Evolutionary conservation across 495 filamentous ascomycete genomes (phyloP).

Genomic region (Xylaria telfairii): DNA sequence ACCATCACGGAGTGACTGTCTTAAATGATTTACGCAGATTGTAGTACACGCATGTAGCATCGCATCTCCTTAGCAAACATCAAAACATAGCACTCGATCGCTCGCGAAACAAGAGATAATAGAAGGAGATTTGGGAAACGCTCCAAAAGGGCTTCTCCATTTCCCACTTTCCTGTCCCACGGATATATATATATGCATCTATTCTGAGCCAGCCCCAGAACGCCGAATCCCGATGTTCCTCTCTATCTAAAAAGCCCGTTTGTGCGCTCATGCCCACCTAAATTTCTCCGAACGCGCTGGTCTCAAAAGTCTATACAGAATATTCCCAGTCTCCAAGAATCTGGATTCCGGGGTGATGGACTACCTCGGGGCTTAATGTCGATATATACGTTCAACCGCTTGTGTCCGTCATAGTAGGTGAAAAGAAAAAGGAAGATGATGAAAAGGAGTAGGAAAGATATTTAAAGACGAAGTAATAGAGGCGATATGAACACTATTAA

Average conservation of each 20-base stretch:
- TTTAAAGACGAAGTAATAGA: not conserved
- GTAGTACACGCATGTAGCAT: not conserved
- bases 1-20: not conserved
- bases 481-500: constrained; percentile 11
- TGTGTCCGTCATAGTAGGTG: not conserved
- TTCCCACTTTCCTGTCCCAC: not conserved
- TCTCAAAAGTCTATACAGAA: not conserved
- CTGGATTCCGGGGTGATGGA: not conserved
- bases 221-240: not conserved
- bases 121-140: not conserved
- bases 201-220: not conserved
- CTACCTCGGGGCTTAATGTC: not conserved
- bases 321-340: not conserved
- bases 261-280: not conserved
- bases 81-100: not conserved
- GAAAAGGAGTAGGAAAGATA: not conserved
- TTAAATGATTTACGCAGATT: not conserved
- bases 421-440: not conserved
- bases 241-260: constrained; percentile 12
- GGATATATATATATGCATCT: not conserved
- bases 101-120: not conserved
- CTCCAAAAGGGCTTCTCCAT: not conserved
- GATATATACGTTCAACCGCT: not conserved
- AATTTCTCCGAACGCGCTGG: not conserved
- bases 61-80: not conserved